Evolutionary conservation across 768 basidiomycete species (phyloP).

Genomic region (Amyloporia xantha): DNA sequence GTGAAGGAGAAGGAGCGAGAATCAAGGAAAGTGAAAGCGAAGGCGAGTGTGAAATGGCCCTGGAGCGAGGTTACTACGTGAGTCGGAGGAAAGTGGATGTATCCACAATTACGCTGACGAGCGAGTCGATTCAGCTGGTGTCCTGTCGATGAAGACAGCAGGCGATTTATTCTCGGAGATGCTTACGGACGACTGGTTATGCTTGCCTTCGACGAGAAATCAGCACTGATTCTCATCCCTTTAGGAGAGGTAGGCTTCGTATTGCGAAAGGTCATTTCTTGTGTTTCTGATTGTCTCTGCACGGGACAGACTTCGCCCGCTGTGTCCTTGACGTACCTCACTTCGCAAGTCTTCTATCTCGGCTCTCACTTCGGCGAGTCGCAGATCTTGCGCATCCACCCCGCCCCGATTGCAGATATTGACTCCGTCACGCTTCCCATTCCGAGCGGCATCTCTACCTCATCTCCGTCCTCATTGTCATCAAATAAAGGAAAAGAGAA

Average conservation of each 20-base stretch:
- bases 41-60: constrained; percentile 61
- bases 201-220: constrained; percentile 45
- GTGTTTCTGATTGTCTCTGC: constrained; percentile 1
- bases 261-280: background rate
- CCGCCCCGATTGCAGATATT: constrained; percentile 34
- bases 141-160: constrained; percentile 37
- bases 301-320: constrained; percentile 57
- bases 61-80: constrained; percentile 71
- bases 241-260: constrained; percentile 62
- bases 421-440: constrained; percentile 45
- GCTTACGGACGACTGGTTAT: constrained; percentile 63
- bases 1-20: constrained; percentile 55
- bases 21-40: constrained; percentile 45
- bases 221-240: constrained; percentile 49
- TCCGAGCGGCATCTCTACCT: constrained; percentile 39
- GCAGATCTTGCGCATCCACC: constrained; percentile 59
- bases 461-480: constrained; percentile 29
- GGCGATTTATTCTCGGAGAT: constrained; percentile 61
- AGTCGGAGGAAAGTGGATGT: too few relatives aligned
- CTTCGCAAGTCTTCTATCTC: constrained; percentile 63
- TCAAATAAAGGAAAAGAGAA: constrained; percentile 31
- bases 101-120: background rate
- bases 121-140: constrained; percentile 38
- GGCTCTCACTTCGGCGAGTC: constrained; percentile 82
- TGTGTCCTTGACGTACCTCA: constrained; percentile 64